Evolutionary conservation across 371 early-diverging fungal species (phyloP).

Genomic region (Dinochytrium kinnereticum): DNA sequence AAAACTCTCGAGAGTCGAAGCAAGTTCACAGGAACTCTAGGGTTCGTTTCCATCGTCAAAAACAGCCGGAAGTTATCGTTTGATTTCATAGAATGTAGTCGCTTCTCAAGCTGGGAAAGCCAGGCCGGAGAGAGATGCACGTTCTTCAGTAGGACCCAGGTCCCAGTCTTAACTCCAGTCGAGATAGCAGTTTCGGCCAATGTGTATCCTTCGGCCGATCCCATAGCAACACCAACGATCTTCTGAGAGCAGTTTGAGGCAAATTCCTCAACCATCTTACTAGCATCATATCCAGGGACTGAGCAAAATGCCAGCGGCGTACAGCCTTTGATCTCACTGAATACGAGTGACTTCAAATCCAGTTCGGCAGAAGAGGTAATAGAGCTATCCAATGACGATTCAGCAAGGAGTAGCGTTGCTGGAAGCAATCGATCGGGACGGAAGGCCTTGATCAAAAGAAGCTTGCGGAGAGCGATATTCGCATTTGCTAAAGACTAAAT

Average conservation of each 20-base stretch:
- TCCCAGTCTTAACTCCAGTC: conserved; percentile 79
- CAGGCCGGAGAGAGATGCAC: conserved; percentile 94
- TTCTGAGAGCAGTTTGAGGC: conserved; percentile 68
- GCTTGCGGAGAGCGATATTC: conserved; percentile 62
- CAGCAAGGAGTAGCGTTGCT: conserved; percentile 76
- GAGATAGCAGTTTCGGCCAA: conserved; percentile 93
- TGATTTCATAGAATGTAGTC: conserved; percentile 83
- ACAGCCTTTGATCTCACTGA: conserved; percentile 71
- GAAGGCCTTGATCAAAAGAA: conserved; percentile 83
- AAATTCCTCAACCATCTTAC: conserved; percentile 91
- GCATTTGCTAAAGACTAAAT: conserved; percentile 7
- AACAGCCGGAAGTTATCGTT: conserved; percentile 88
- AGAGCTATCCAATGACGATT: conserved; percentile 71
- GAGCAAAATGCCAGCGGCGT: conserved; percentile 94
- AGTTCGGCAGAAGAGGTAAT: conserved; percentile 61
- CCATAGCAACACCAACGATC: conserved; percentile 94
- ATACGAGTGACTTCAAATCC: conserved; percentile 73
- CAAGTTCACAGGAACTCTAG: conserved; percentile 92
- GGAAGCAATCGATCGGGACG: conserved; percentile 88
- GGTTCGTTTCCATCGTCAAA: conserved; percentile 96
- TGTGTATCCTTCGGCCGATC: conserved; percentile 91
- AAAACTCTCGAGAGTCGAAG: conserved; percentile 89
- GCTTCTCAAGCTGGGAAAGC: conserved; percentile 95
- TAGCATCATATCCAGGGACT: conserved; percentile 95
- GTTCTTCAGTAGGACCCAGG: conserved; percentile 97